Percentiles rank a stretch among this genome's conserved stretches.
Evolutionary conservation across 345 rosid genomes (phyloP).

Genomic region (Aurinia saxatilis): DNA sequence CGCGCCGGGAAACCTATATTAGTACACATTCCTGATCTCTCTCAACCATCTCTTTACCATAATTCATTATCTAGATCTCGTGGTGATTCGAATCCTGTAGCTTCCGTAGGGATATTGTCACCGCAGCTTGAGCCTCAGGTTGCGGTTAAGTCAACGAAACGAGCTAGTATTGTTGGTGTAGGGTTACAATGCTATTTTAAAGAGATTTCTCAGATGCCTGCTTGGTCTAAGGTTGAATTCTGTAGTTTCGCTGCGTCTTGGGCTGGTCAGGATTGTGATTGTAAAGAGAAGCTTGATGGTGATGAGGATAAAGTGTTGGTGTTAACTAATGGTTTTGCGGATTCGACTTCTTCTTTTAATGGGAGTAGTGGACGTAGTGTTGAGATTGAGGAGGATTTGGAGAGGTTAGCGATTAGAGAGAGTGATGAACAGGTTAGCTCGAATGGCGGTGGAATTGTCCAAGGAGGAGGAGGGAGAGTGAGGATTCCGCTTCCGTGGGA

Average conservation of each 20-base stretch:
- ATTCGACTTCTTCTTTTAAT: conserved; percentile 13
- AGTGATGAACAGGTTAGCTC: conserved; percentile 17
- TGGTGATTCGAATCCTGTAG: conserved; percentile 19
- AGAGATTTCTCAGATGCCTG: conserved; percentile 79
- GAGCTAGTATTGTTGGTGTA: conserved; percentile 60
- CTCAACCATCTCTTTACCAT: conserved; percentile 88
- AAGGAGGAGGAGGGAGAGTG: conserved; percentile 33
- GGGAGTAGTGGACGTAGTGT: conserved; percentile 26
- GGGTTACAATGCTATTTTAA: conserved; percentile 70
- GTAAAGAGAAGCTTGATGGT: conserved; percentile 45
- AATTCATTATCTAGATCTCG: too few relatives aligned
- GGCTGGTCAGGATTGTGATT: conserved; percentile 87
- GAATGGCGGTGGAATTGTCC: background rate
- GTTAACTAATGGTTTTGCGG: conserved; percentile 14
- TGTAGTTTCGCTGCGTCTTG: conserved; percentile 56
- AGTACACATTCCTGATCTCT: conserved; percentile 78
- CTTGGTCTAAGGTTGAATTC: conserved; percentile 82
- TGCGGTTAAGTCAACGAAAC: conserved; percentile 76
- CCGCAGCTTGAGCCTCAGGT: conserved; percentile 71
- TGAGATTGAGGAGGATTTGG: conserved; percentile 35
- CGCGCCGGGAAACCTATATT: conserved; percentile 72
- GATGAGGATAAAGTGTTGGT: conserved; percentile 21
- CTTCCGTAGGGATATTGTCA: conserved; percentile 46
- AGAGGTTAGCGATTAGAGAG: conserved; percentile 34
- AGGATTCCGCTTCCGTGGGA: conserved; percentile 96